Percentiles rank a stretch among this genome's conserved stretches.
Conservation (phyloP, 768 basidiomycete species). For the Amanita jacksonii region DNA sequence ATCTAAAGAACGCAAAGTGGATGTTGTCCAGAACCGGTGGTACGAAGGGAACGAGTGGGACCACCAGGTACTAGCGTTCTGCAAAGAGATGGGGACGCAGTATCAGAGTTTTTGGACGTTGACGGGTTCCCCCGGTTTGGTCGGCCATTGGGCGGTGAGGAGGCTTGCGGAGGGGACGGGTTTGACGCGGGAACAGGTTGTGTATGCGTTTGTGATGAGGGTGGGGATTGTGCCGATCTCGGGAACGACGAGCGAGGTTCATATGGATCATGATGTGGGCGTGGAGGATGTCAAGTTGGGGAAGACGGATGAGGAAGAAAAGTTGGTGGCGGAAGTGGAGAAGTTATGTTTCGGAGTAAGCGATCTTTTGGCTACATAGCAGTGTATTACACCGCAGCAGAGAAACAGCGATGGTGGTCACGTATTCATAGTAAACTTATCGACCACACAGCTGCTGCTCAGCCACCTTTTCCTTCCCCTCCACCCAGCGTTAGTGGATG, state of each 20-base stretch:
- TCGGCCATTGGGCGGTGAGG: conserved; percentile 37
- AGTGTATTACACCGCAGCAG: too few relatives aligned
- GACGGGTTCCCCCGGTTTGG: conserved; percentile 59
- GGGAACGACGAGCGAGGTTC: conserved; percentile 58
- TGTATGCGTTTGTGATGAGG: conserved; percentile 61
- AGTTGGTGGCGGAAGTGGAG: conserved; percentile 11
- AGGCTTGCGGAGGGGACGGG: conserved; percentile 34
- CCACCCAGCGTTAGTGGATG: too few relatives aligned
- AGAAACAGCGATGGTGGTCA: too few relatives aligned
- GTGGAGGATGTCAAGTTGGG: conserved; percentile 18
- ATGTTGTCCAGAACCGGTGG: conserved; percentile 83
- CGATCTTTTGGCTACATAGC: too few relatives aligned
- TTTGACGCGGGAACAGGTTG: conserved; percentile 53
- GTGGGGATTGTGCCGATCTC: conserved; percentile 64
- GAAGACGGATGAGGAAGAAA: conserved; percentile 10
- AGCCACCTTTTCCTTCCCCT: too few relatives aligned
- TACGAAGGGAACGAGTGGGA: conserved; percentile 78
- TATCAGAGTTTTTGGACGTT: conserved; percentile 90
- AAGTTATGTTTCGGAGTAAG: too few relatives aligned
- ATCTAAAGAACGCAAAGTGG: conserved; percentile 43
- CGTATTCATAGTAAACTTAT: too few relatives aligned
- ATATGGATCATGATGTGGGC: conserved; percentile 60
- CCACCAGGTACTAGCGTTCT: conserved; percentile 51
- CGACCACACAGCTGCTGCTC: too few relatives aligned
- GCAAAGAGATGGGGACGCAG: conserved; percentile 49